Evolutionary conservation across 352 stramenopile species (phyloP).

Genomic region (Thalassiosira hispida): DNA sequence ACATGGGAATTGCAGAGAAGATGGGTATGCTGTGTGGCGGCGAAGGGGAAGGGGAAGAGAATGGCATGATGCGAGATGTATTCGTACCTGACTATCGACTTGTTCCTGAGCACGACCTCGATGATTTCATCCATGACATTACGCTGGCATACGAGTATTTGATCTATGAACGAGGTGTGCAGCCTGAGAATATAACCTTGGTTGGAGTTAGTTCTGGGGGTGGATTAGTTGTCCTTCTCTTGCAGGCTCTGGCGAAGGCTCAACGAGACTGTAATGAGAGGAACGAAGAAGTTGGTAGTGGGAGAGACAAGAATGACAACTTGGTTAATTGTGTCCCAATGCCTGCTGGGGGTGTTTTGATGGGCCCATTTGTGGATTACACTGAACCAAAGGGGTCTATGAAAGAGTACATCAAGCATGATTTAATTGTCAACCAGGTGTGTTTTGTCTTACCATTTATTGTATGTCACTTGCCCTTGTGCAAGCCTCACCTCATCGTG

Average conservation of each 20-base stretch:
- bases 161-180: slow-evolving; percentile 47
- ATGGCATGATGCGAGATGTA: slow-evolving; percentile 54
- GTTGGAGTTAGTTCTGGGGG: slow-evolving; percentile 76
- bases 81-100: slow-evolving; percentile 79
- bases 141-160: slow-evolving; percentile 75
- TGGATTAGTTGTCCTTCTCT: slow-evolving; percentile 63
- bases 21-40: slow-evolving; percentile 51
- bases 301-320: background rate
- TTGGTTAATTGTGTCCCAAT: slow-evolving; percentile 27
- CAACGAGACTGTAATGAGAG: slow-evolving; percentile 24
- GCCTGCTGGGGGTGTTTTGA: slow-evolving; percentile 61
- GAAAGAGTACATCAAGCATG: slow-evolving; percentile 71
- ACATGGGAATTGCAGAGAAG: slow-evolving; percentile 70
- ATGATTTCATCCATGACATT: slow-evolving; percentile 78
- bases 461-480: slow-evolving; percentile 3
- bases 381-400: slow-evolving; percentile 69
- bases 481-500: background rate
- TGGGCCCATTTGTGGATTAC: slow-evolving; percentile 82
- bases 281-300: slow-evolving; percentile 1
- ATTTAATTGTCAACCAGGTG: slow-evolving; percentile 80
- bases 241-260: slow-evolving; percentile 66
- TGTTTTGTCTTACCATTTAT: slow-evolving; percentile 13
- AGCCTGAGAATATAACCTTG: slow-evolving; percentile 65
- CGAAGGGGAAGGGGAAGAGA: background rate
- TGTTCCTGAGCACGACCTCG: slow-evolving; percentile 67